Evolutionary conservation across 805 yeast species (phyloP).

Genomic region (Saccharomycopsis javanensis): DNA sequence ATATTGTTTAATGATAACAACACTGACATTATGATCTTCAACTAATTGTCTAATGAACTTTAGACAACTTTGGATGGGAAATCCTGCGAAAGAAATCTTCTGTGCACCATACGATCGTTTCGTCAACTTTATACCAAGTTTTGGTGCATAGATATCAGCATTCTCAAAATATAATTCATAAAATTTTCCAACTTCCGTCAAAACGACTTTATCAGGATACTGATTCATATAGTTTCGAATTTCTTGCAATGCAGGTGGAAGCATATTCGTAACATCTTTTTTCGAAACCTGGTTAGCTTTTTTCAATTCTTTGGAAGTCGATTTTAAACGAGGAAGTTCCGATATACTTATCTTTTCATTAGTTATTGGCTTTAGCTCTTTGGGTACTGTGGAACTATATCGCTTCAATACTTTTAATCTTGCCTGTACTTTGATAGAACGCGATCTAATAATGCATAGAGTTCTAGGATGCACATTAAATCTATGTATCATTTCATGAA

Average conservation of each 20-base stretch:
- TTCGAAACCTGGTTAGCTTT: background rate
- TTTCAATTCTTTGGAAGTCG: background rate
- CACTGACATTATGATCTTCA: constrained; percentile 57
- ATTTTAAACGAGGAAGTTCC: background rate
- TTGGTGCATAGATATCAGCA: constrained; percentile 63
- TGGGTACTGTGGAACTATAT: background rate
- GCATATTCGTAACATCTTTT: background rate
- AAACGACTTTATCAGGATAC: constrained; percentile 45
- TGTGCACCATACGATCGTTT: constrained; percentile 35
- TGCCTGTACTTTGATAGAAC: background rate
- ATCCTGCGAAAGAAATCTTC: constrained; percentile 78
- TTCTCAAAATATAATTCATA: constrained; percentile 86
- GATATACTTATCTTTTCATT: background rate
- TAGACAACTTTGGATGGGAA: constrained; percentile 63
- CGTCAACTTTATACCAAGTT: constrained; percentile 65
- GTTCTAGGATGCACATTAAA: background rate
- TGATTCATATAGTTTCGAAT: constrained; percentile 34
- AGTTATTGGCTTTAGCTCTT: background rate
- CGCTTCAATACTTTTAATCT: background rate
- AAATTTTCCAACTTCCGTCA: constrained; percentile 80
- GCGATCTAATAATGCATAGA: background rate
- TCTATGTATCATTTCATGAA: background rate
- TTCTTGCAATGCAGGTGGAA: constrained; percentile 17
- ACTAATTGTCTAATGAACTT: constrained; percentile 69
- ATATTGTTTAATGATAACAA: constrained; percentile 73